phyloP scores from a whole-genome alignment of 176 grass and related monocot species.

The Aegilops speltoides region DNA sequence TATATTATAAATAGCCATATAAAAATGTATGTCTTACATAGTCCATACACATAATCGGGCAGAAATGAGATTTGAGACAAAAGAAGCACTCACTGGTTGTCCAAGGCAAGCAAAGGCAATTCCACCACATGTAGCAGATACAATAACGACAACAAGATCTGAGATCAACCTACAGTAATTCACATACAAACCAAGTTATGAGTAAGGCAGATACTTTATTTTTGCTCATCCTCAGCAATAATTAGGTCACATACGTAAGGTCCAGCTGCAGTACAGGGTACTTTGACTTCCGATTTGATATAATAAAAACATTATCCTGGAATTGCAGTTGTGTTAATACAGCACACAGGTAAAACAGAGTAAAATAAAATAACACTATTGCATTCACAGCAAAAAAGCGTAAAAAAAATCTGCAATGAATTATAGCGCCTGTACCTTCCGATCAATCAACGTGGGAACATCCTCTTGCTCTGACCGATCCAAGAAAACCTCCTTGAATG shows the following conservation, averaged over 20 bases:
- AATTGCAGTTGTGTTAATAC: slow-evolving; percentile 19
- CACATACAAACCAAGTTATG: slow-evolving; percentile 38
- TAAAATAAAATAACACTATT: background rate
- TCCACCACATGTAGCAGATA: slow-evolving; percentile 90
- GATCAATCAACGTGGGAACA: slow-evolving; percentile 94
- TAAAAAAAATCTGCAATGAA: slow-evolving; percentile 6
- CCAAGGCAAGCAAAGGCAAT: slow-evolving; percentile 99
- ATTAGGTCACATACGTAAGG: slow-evolving; percentile 52
- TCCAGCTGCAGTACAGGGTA: slow-evolving; percentile 98
- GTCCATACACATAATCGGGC: background rate
- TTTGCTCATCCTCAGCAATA: background rate
- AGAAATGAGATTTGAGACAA: slow-evolving; percentile 9
- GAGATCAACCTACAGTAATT: slow-evolving; percentile 88
- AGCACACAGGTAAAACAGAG: slow-evolving; percentile 21
- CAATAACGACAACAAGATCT: slow-evolving; percentile 98
- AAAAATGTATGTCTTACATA: slow-evolving; percentile 14
- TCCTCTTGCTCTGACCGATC: slow-evolving; percentile 95
- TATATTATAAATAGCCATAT: background rate
- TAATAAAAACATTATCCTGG: slow-evolving; percentile 99
- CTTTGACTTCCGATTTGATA: slow-evolving; percentile 99
- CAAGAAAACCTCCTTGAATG: slow-evolving; percentile 96
- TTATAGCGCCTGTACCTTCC: slow-evolving; percentile 51
- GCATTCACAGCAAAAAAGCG: slow-evolving; percentile 13
- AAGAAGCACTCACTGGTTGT: slow-evolving; percentile 75
- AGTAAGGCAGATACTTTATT: slow-evolving; percentile 21